A percentile compares a stretch with the other conserved stretches of the same genome.
These are phyloP conservation scores for Hanseniaspora mollemarum DNA, from an alignment of 805 yeast species.

Conservation along the genomic window DNA sequence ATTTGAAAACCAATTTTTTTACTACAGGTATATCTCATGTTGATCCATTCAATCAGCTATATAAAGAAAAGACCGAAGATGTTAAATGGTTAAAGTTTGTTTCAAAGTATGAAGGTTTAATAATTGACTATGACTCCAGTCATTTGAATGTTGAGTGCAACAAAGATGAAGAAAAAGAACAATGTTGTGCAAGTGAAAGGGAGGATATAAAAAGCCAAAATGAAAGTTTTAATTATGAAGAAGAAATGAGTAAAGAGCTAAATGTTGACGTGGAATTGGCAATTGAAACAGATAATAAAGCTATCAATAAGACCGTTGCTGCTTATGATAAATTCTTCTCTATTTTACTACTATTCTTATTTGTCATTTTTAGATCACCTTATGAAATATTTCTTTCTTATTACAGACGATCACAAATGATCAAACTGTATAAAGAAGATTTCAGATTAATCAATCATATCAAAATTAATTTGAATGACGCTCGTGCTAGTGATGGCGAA, in stretches of 20 bases:
- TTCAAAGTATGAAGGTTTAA: slow-evolving; percentile 44
- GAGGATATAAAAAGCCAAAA: neutral
- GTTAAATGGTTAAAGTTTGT: slow-evolving; percentile 38
- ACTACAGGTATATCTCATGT: slow-evolving; percentile 56
- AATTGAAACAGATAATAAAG: neutral
- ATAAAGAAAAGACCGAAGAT: slow-evolving; percentile 33
- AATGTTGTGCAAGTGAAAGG: neutral
- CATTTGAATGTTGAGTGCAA: neutral
- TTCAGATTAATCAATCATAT: slow-evolving; percentile 11
- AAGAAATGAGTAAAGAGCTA: slow-evolving; percentile 5
- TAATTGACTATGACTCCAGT: slow-evolving; percentile 14
- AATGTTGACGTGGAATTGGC: slow-evolving; percentile 1
- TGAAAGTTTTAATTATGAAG: neutral
- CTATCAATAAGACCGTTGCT: neutral
- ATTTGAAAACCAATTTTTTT: slow-evolving; percentile 73
- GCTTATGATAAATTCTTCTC: neutral
- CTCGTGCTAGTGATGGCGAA: neutral
- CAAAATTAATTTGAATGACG: neutral
- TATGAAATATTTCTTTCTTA: slow-evolving; percentile 6
- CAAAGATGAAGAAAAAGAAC: neutral
- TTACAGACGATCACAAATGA: slow-evolving; percentile 5
- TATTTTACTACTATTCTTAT: neutral
- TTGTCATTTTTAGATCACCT: slow-evolving; percentile 8
- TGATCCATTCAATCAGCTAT: slow-evolving; percentile 46
- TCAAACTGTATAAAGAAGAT: slow-evolving; percentile 3